A percentile compares a stretch with the other conserved stretches of the same genome.
phyloP scores from a whole-genome alignment of 441 rosid species.

The Gossypium trilobum region DNA sequence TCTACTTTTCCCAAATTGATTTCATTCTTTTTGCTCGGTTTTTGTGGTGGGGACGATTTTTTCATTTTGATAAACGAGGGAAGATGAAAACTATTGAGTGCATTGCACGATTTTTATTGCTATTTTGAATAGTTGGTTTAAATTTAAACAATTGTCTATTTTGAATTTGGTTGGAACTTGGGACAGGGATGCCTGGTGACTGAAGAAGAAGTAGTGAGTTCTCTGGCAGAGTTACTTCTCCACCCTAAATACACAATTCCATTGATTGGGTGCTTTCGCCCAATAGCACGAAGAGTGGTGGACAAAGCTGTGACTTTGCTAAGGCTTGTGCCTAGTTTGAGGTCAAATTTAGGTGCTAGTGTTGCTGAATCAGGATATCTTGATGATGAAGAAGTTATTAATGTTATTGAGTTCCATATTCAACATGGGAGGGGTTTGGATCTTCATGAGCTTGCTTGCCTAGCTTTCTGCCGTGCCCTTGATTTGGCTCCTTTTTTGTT shows the following conservation, averaged over 20 bases:
- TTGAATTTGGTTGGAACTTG: conserved; percentile 17
- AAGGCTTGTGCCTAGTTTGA: conserved; percentile 43
- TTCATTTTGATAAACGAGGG: background rate
- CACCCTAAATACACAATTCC: conserved; percentile 65
- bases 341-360: conserved; percentile 29
- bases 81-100: background rate
- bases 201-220: conserved; percentile 54
- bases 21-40: background rate
- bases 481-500: conserved; percentile 61
- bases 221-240: conserved; percentile 51
- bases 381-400: conserved; percentile 37
- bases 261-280: conserved; percentile 61
- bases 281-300: conserved; percentile 42
- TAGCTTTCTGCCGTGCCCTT: conserved; percentile 80
- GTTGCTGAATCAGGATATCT: conserved; percentile 21
- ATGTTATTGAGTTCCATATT: conserved; percentile 46
- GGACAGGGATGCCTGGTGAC: conserved; percentile 40
- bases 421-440: conserved; percentile 51
- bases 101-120: background rate
- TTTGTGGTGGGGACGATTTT: background rate
- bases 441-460: conserved; percentile 85
- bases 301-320: conserved; percentile 54
- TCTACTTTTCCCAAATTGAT: background rate
- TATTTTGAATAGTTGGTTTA: background rate
- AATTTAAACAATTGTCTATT: background rate